A percentile compares a stretch with the other conserved stretches of the same genome.
phyloP scores from a whole-genome alignment of 2,329 filamentous ascomycete genomes.

The Cordyceps javanica region DNA sequence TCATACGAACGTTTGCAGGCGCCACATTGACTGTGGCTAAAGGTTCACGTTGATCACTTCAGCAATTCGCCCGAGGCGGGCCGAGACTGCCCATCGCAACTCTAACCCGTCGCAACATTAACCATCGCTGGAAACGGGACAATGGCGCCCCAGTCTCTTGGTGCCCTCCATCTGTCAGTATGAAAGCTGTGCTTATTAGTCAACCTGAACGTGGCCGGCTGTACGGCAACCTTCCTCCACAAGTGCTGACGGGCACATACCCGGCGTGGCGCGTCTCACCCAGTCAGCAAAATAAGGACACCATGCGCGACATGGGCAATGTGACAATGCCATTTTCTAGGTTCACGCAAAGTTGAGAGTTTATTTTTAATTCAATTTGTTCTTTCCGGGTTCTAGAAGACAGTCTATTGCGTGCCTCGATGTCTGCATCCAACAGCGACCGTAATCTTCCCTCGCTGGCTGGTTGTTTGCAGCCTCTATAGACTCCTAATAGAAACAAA shows the following conservation, averaged over 20 bases:
- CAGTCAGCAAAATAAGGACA: conserved; percentile 10
- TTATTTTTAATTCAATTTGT: background rate
- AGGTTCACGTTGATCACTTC: background rate
- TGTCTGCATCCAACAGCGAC: background rate
- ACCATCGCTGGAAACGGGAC: background rate
- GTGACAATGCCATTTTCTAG: background rate
- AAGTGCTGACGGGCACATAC: conserved; percentile 9
- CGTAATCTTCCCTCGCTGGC: background rate
- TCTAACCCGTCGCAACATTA: background rate
- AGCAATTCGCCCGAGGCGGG: background rate
- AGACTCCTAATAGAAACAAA: background rate
- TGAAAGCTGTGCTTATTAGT: background rate
- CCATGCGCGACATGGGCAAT: conserved; percentile 4
- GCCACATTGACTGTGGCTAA: background rate
- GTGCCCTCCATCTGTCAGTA: background rate
- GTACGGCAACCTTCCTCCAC: background rate
- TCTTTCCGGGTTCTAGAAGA: background rate
- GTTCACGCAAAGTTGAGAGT: background rate
- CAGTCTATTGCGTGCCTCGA: too few relatives aligned
- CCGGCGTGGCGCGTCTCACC: background rate
- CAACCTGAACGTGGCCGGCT: conserved; percentile 4
- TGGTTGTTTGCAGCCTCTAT: background rate
- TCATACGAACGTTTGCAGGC: background rate
- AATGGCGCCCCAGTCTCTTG: background rate
- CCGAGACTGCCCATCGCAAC: background rate